Evolutionary conservation across 345 rosid genomes (phyloP).

Genomic region (Atalantia buxifolia): DNA sequence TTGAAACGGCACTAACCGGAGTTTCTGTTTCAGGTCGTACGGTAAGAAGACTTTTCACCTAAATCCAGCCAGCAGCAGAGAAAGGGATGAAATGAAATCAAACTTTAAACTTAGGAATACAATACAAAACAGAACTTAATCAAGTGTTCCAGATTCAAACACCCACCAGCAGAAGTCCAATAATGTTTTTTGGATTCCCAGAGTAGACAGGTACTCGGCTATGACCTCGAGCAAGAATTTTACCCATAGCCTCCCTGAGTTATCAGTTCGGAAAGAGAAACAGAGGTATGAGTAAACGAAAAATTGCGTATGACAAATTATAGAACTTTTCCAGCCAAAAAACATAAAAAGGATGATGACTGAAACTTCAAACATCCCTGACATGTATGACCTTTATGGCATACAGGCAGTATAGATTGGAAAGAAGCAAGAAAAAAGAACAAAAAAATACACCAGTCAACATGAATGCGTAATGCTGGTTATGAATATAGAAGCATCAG

Average conservation of each 20-base stretch:
- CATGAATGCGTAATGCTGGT: background rate
- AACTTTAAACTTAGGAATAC: background rate
- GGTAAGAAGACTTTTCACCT: slow-evolving; percentile 96
- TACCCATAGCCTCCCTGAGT: slow-evolving; percentile 91
- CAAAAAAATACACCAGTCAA: background rate
- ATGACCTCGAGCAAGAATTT: slow-evolving; percentile 90
- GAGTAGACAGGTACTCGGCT: slow-evolving; percentile 95
- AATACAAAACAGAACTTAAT: background rate
- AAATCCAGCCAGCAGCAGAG: slow-evolving; percentile 9
- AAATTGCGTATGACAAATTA: background rate
- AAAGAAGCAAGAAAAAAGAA: background rate
- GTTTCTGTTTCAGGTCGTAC: slow-evolving; percentile 98
- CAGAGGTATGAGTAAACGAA: background rate
- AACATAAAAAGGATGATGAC: background rate
- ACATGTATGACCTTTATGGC: background rate
- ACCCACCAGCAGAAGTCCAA: slow-evolving; percentile 90
- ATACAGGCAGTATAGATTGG: background rate
- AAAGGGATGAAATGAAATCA: background rate
- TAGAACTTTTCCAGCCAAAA: background rate
- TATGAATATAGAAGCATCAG: background rate
- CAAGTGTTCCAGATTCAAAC: slow-evolving; percentile 11
- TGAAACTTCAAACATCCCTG: slow-evolving; percentile 1
- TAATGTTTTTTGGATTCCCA: slow-evolving; percentile 77
- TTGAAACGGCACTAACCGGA: slow-evolving; percentile 81
- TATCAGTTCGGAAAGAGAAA: slow-evolving; percentile 5